Percentiles rank a stretch among this genome's conserved stretches.
phyloP scores from a whole-genome alignment of 2,329 filamentous ascomycete genomes.

The Chrysoporthe cubensis region DNA sequence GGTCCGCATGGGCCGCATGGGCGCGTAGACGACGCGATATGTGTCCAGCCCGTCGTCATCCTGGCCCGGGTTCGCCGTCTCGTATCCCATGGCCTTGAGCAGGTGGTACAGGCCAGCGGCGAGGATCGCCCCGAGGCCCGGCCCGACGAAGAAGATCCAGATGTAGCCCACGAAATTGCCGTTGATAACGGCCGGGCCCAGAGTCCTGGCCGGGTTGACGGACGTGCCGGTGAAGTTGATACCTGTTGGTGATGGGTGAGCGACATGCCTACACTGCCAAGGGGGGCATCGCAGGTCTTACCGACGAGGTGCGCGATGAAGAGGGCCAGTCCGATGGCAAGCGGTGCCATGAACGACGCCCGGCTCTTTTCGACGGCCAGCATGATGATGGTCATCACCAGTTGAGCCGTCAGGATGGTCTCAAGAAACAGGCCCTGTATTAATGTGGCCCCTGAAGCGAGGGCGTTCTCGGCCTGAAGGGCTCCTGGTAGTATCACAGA shows the following conservation, averaged over 20 bases:
- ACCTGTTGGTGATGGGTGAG: constrained; percentile 30
- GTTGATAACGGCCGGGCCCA: constrained; percentile 52
- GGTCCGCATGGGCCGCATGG: neutral
- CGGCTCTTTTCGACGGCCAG: constrained; percentile 66
- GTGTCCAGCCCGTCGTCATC: constrained; percentile 30
- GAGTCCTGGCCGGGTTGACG: constrained; percentile 55
- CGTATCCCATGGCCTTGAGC: constrained; percentile 42
- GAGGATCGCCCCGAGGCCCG: constrained; percentile 51
- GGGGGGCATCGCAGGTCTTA: constrained; percentile 2
- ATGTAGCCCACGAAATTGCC: constrained; percentile 48
- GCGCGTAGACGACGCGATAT: constrained; percentile 19
- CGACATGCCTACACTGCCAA: too few species aligned
- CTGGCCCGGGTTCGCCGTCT: constrained; percentile 38
- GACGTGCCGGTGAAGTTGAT: constrained; percentile 53
- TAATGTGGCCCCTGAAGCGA: constrained; percentile 48
- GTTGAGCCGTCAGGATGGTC: constrained; percentile 56
- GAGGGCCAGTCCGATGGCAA: constrained; percentile 65
- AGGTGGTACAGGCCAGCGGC: constrained; percentile 44
- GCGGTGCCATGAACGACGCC: constrained; percentile 63
- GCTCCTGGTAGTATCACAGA: constrained; percentile 59
- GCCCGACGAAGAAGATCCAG: constrained; percentile 61
- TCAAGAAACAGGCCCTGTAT: constrained; percentile 60
- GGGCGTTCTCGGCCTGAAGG: constrained; percentile 51
- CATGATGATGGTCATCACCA: constrained; percentile 62
- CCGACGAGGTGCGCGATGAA: constrained; percentile 50